Conservation (phyloP, 1,139 yeast species). For the Ashbya aceris region DNA sequence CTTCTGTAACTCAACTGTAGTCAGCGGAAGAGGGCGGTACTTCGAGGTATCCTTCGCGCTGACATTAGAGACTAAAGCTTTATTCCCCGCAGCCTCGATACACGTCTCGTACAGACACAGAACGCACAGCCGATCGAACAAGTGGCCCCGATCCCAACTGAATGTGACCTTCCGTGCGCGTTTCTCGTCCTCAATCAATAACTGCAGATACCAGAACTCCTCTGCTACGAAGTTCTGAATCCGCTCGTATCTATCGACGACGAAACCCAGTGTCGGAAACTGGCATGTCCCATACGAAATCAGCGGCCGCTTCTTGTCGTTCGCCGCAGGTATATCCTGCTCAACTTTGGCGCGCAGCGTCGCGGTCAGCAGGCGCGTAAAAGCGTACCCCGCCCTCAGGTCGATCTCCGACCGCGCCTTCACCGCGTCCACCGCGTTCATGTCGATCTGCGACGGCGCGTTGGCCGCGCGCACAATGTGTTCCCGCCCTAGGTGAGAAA, state of each 20-base stretch:
- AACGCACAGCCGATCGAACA: slow-evolving; percentile 67
- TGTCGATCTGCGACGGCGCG: slow-evolving; percentile 54
- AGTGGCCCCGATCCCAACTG: slow-evolving; percentile 58
- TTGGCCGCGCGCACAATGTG: slow-evolving; percentile 73
- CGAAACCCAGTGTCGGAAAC: slow-evolving; percentile 93
- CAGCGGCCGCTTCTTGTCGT: slow-evolving; percentile 26
- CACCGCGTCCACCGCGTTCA: slow-evolving; percentile 73
- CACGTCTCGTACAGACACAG: slow-evolving; percentile 60
- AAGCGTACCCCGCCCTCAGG: slow-evolving; percentile 79
- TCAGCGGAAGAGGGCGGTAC: slow-evolving; percentile 79
- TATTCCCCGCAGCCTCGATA: slow-evolving; percentile 34
- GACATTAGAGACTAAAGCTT: slow-evolving; percentile 45
- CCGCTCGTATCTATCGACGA: slow-evolving; percentile 84
- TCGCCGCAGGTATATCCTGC: slow-evolving; percentile 20
- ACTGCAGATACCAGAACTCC: slow-evolving; percentile 65
- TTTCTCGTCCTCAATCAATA: slow-evolving; percentile 38
- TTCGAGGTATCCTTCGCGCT: slow-evolving; percentile 59
- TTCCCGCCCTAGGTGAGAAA: slow-evolving; percentile 73
- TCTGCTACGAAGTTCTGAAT: slow-evolving; percentile 66
- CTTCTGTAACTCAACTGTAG: slow-evolving; percentile 92
- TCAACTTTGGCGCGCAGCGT: slow-evolving; percentile 24
- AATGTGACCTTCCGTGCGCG: slow-evolving; percentile 28
- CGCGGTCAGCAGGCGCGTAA: slow-evolving; percentile 54
- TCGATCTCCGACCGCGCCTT: slow-evolving; percentile 81
- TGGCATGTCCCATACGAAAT: slow-evolving; percentile 92